These are phyloP conservation scores for Umbelopsis sp. DNA, from an alignment of 371 early-diverging fungal genomes.

Conservation along the genomic window DNA sequence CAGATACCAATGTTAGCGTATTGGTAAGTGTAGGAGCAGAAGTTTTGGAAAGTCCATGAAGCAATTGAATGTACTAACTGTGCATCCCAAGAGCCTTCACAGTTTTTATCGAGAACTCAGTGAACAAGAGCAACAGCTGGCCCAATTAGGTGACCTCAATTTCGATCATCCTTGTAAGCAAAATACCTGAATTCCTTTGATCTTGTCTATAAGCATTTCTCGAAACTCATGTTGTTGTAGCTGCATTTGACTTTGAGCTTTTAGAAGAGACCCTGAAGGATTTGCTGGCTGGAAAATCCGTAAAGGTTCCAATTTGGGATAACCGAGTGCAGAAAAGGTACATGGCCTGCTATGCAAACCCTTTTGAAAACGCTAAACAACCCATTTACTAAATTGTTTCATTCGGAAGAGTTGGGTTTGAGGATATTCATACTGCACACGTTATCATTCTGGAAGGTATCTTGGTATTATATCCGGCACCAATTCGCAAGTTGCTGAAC, in stretches of 20 bases:
- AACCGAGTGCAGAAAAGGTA: slow-evolving; percentile 47
- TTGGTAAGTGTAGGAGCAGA: background rate
- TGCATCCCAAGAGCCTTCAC: slow-evolving; percentile 43
- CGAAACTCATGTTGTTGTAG: slow-evolving; percentile 24
- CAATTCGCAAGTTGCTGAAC: slow-evolving; percentile 57
- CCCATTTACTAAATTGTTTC: background rate
- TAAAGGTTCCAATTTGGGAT: slow-evolving; percentile 61
- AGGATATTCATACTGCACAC: slow-evolving; percentile 48
- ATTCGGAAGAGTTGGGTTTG: slow-evolving; percentile 30
- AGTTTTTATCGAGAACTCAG: slow-evolving; percentile 61
- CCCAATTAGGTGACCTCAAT: slow-evolving; percentile 48
- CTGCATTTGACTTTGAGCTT: slow-evolving; percentile 64
- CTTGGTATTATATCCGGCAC: slow-evolving; percentile 57
- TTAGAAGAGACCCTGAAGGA: slow-evolving; percentile 46
- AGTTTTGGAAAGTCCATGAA: too few relatives aligned
- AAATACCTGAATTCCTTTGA: background rate
- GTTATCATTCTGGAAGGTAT: slow-evolving; percentile 70
- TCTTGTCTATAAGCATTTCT: background rate
- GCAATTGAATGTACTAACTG: slow-evolving; percentile 6
- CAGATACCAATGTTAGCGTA: background rate
- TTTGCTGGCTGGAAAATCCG: slow-evolving; percentile 47
- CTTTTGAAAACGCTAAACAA: too few relatives aligned
- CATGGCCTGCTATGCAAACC: too few relatives aligned
- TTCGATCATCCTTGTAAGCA: slow-evolving; percentile 59
- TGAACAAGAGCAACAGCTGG: slow-evolving; percentile 43